Evolutionary conservation across 2,329 filamentous ascomycete genomes (phyloP).

Genomic region (Zymoseptoria crescenta): DNA sequence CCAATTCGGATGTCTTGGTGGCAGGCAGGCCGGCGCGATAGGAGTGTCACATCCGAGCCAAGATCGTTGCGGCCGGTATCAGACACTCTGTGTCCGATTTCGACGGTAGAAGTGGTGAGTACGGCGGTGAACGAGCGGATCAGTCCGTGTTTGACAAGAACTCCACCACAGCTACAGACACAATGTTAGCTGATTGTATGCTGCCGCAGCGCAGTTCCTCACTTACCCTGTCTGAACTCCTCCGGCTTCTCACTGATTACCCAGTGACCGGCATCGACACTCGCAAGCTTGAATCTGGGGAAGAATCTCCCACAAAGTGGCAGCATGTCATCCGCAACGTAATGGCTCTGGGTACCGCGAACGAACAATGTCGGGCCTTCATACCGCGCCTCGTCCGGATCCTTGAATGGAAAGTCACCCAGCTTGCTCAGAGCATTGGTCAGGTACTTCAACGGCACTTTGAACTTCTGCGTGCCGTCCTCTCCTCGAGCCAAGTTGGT

Average conservation of each 20-base stretch:
- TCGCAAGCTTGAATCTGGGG: constrained; percentile 63
- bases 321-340: constrained; percentile 71
- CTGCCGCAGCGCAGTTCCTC: not conserved
- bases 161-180: constrained; percentile 51
- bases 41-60: not conserved
- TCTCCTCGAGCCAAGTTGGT: constrained; percentile 64
- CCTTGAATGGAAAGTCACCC: constrained; percentile 80
- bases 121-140: not conserved
- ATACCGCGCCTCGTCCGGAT: constrained; percentile 61
- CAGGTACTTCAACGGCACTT: constrained; percentile 68
- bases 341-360: constrained; percentile 65
- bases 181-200: constrained; percentile 6
- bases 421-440: constrained; percentile 62
- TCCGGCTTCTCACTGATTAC: constrained; percentile 82
- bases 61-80: too few species aligned
- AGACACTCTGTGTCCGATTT: not conserved
- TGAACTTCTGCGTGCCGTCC: constrained; percentile 58
- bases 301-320: constrained; percentile 79
- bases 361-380: constrained; percentile 75
- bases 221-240: constrained; percentile 63
- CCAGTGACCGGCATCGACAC: constrained; percentile 79
- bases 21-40: not conserved
- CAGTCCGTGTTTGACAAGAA: constrained; percentile 50
- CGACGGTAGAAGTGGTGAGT: not conserved
- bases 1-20: not conserved